Base-by-base conservation (phyloP, 2,329 filamentous ascomycete genomes). In the Monosporascus sp. region DNA sequence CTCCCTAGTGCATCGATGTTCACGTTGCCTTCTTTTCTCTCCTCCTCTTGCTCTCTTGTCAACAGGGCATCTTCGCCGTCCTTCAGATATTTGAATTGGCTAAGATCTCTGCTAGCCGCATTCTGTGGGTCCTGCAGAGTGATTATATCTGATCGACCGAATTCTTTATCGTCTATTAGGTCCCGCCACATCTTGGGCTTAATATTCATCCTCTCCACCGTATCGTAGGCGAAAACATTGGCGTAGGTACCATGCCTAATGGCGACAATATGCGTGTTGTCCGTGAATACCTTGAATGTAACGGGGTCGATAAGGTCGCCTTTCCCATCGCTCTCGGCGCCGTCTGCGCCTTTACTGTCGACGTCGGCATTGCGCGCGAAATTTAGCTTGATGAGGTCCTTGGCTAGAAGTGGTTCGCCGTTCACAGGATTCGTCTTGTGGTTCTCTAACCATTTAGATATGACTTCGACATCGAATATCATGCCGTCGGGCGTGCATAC, bases 191-290 rank as follows among this genome's bases (percentile, higher is more conserved):
- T 88, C 80, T 97, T 97, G 48, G 90, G 81, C 75, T 97, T 97
- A 71, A 99, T 87, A 70, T 99, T 99, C 74, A 99, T 83, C 62
- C 89, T 82, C 72, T 97, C 90, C 38, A 99, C 84, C 1, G 95
- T 99, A 65, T 99, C 95, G 83, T 88, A 97, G 1, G 92, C 86
- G 68, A 97, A 99, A 5, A 96, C 94, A 71, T 99, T 99, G 48
- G 93, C 93, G 53, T 92, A 93, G 51, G 79, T 88, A 51, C 83
- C 84, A 70, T 88, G 84, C 53, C 84, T 81, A 57, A 99, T 79
- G 17, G 92, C 93, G 46, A 97, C 90, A 54, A 99, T 90, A 70
- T 97, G 94, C 4, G 94, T 97, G 71, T 97, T 97, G 69, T 99
- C 91, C 47, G 94, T 99, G 65, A 99, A 90, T 8, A 96, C 89